phyloP scores from a whole-genome alignment of 306 rosid species.

The Begonia fuchsioides region DNA sequence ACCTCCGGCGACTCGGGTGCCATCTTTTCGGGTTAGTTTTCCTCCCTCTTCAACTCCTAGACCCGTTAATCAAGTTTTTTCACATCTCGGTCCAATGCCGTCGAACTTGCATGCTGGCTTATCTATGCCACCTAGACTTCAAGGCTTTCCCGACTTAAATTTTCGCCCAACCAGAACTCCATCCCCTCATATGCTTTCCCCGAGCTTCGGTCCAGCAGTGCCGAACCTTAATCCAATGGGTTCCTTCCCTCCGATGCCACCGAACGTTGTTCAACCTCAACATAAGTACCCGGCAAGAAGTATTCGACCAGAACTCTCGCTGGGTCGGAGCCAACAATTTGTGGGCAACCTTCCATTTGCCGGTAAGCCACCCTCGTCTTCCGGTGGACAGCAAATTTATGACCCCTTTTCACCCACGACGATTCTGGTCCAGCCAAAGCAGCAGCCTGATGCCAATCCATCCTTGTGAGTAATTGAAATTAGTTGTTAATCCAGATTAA shows the following conservation, averaged over 20 bases:
- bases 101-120: constrained; percentile 22
- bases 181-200: constrained; percentile 33
- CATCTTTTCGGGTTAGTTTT: constrained; percentile 23
- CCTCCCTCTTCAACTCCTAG: constrained; percentile 25
- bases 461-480: constrained; percentile 4
- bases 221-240: constrained; percentile 26
- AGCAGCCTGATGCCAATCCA: constrained; percentile 23
- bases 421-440: constrained; percentile 18
- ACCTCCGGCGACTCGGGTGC: constrained; percentile 27
- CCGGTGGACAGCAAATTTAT: constrained; percentile 64
- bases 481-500: too few relatives aligned
- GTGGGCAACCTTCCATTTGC: constrained; percentile 27
- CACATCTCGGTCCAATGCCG: constrained; percentile 23
- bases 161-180: constrained; percentile 22
- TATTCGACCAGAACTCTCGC: constrained; percentile 22
- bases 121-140: constrained; percentile 27
- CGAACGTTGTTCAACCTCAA: constrained; percentile 28
- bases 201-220: constrained; percentile 41
- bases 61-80: constrained; percentile 35
- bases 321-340: constrained; percentile 31
- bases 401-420: constrained; percentile 94
- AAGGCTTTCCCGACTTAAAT: constrained; percentile 33
- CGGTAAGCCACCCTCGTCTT: constrained; percentile 25
- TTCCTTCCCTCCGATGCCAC: constrained; percentile 23
- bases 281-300: constrained; percentile 29